A percentile compares a stretch with the other conserved stretches of the same genome.
Evolutionary conservation across 345 rosid genomes (phyloP).

Genomic region (Theobroma cacao): DNA sequence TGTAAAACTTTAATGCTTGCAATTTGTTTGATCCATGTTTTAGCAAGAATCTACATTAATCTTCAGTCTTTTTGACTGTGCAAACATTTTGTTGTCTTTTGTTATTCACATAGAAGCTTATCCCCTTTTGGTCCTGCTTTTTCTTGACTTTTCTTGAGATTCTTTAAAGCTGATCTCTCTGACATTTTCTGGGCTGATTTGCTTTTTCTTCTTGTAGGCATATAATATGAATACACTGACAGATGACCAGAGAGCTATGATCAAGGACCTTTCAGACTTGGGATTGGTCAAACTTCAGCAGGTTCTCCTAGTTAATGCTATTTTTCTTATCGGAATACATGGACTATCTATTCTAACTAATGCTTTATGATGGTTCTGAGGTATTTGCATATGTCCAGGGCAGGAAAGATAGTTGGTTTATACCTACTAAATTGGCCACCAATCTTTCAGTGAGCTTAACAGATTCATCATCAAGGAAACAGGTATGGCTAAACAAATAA

Average conservation of each 20-base stretch:
- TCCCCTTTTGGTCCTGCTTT: not conserved
- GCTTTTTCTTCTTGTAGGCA: conserved; percentile 45
- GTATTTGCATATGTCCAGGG: conserved; percentile 47
- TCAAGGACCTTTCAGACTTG: conserved; percentile 93
- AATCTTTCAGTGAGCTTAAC: conserved; percentile 88
- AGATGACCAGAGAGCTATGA: conserved; percentile 59
- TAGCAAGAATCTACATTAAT: not conserved
- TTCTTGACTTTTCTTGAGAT: conserved; percentile 5
- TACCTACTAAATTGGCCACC: conserved; percentile 88
- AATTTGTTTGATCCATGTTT: not conserved
- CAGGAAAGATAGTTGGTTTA: conserved; percentile 93
- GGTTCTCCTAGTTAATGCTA: conserved; percentile 39
- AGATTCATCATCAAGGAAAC: conserved; percentile 81
- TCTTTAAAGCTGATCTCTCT: not conserved
- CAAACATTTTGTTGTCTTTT: not conserved
- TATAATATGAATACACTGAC: conserved; percentile 79
- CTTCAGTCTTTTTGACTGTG: not conserved
- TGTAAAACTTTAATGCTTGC: not conserved
- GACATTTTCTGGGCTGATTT: not conserved
- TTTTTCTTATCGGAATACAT: conserved; percentile 1
- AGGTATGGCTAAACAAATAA: conserved; percentile 39
- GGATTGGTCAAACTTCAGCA: conserved; percentile 97
- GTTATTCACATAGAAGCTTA: not conserved
- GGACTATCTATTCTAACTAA: not conserved
- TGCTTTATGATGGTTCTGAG: conserved; percentile 7